These are phyloP conservation scores for Marasmius sp. DNA, from an alignment of 1,284 basidiomycete genomes.

Conservation along the genomic window DNA sequence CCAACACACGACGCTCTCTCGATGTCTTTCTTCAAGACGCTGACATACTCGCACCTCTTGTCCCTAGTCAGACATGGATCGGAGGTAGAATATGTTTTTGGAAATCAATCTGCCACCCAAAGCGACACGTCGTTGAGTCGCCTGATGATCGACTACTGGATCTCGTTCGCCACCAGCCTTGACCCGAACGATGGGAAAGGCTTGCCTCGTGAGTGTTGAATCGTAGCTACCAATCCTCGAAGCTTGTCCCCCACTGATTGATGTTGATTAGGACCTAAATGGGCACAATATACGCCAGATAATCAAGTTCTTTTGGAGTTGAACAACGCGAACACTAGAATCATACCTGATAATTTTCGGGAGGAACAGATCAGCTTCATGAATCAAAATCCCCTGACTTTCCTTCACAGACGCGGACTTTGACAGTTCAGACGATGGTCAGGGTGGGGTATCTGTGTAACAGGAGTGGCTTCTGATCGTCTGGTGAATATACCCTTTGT, in stretches of 20 bases:
- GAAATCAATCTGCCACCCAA: neutral
- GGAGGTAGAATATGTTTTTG: neutral
- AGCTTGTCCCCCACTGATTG: neutral
- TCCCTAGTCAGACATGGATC: neutral
- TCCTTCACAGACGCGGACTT: no score
- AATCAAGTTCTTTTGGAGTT: slow-evolving; percentile 24
- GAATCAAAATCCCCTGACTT: neutral
- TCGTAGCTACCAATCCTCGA: neutral
- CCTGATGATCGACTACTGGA: slow-evolving; percentile 50
- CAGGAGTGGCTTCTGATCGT: no score
- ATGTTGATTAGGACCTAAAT: slow-evolving; percentile 30
- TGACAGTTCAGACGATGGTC: no score
- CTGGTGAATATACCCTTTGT: no score
- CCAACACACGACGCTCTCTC: neutral
- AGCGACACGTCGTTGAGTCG: neutral
- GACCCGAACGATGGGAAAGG: slow-evolving; percentile 50
- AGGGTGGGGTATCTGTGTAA: no score
- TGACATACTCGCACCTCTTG: neutral
- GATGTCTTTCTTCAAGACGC: neutral
- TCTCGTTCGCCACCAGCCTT: slow-evolving; percentile 47
- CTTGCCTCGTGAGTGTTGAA: slow-evolving; percentile 26
- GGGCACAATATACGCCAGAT: slow-evolving; percentile 30
- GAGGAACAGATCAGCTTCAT: slow-evolving; percentile 21
- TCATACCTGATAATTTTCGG: slow-evolving; percentile 23
- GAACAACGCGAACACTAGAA: slow-evolving; percentile 17